phyloP scores from a whole-genome alignment of 208 protist species.

The Trypanosoma caninum region DNA sequence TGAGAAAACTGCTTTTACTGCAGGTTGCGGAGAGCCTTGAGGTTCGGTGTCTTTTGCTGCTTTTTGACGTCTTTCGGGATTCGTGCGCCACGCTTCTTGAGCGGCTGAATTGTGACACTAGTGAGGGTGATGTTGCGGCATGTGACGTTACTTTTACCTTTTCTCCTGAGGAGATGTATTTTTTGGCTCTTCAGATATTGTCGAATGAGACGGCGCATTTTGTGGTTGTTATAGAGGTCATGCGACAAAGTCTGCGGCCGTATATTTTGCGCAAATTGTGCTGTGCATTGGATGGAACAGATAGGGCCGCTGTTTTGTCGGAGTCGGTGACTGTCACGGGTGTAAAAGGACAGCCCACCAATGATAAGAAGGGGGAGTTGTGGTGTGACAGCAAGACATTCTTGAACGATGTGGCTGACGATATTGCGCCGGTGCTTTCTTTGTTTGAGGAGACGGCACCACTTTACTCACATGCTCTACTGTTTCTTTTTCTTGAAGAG shows the following conservation, averaged over 20 bases:
- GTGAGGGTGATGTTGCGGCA: neutral
- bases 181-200: conserved; percentile 22
- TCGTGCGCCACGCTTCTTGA: neutral
- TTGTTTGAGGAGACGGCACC: conserved; percentile 24
- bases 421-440: conserved; percentile 28
- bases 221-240: conserved; percentile 38
- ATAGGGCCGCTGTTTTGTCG: neutral
- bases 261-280: conserved; percentile 15
- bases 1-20: conserved; percentile 11
- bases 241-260: conserved; percentile 35
- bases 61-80: conserved; percentile 17
- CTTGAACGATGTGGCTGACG: conserved; percentile 34
- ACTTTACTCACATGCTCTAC: conserved; percentile 27
- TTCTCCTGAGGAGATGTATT: conserved; percentile 32
- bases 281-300: neutral
- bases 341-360: neutral
- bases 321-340: neutral
- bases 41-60: conserved; percentile 21
- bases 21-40: conserved; percentile 16
- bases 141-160: conserved; percentile 23
- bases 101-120: neutral
- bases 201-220: conserved; percentile 25
- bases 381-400: conserved; percentile 23
- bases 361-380: neutral
- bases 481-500: conserved; percentile 51